These are phyloP conservation scores for Chlorella sp. DNA, from an alignment of 139 green algal genomes.

Conservation along the genomic window DNA sequence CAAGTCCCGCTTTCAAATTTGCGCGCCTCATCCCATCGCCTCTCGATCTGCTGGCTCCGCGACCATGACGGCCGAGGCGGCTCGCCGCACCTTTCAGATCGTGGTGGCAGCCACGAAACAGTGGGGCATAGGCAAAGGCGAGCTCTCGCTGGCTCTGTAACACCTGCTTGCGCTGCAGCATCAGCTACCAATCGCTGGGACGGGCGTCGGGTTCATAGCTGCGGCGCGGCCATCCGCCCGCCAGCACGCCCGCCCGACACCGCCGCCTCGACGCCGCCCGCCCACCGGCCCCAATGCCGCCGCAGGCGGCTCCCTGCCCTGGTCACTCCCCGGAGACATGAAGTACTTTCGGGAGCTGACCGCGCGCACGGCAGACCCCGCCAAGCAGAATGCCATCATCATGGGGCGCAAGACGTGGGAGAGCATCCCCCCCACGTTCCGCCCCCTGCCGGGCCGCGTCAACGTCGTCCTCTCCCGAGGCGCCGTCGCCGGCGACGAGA, in stretches of 20 bases:
- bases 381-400: conserved; percentile 92
- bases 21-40: too few species aligned
- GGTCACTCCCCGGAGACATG: conserved; percentile 88
- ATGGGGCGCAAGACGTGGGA: conserved; percentile 99
- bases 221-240: too few species aligned
- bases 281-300: too few species aligned
- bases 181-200: conserved; percentile 2
- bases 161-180: neutral
- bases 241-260: too few species aligned
- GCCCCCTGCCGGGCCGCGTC: conserved; percentile 86
- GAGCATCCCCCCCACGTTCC: conserved; percentile 90
- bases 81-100: conserved; percentile 73
- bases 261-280: too few species aligned
- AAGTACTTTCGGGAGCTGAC: conserved; percentile 93
- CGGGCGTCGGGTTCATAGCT: too few species aligned
- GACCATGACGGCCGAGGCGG: conserved; percentile 7
- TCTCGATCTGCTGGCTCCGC: too few species aligned
- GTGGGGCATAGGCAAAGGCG: conserved; percentile 84
- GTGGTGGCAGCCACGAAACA: conserved; percentile 85
- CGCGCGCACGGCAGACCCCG: conserved; percentile 43
- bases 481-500: conserved; percentile 20
- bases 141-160: too few species aligned
- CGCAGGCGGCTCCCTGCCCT: conserved; percentile 65
- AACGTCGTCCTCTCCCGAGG: conserved; percentile 93
- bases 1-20: too few species aligned